Evolutionary conservation across 805 yeast genomes (phyloP).

Genomic region (Monosporozyma unispora): DNA sequence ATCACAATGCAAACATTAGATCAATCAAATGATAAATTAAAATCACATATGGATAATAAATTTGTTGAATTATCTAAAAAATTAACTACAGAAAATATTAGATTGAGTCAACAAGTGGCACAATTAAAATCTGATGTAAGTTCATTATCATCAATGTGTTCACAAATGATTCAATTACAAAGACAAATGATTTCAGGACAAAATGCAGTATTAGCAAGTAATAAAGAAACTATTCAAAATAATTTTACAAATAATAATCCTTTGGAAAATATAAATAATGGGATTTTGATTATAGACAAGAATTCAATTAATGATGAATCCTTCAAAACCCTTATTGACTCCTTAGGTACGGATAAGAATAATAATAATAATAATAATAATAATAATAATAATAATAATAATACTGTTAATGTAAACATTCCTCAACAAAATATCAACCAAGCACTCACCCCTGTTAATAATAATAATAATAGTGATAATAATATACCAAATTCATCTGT

Average conservation of each 20-base stretch:
- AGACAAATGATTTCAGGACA: constrained; percentile 12
- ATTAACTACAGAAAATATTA: constrained; percentile 25
- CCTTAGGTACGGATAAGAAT: constrained; percentile 14
- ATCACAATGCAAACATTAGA: background rate
- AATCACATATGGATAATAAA: constrained; percentile 1
- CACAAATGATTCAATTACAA: constrained; percentile 23
- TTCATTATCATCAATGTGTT: constrained; percentile 19
- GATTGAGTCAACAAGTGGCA: constrained; percentile 24
- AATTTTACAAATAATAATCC: background rate
- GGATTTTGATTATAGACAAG: constrained; percentile 19
- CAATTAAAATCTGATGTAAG: constrained; percentile 23
- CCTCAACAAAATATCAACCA: background rate
- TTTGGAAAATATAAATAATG: background rate
- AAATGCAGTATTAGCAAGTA: background rate
- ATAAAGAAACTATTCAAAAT: background rate
- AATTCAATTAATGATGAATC: constrained; percentile 17
- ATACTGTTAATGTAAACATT: background rate
- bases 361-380: too few species aligned
- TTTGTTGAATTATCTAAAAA: constrained; percentile 20
- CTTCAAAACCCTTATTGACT: constrained; percentile 13
- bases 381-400: too few species aligned
- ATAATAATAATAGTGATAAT: background rate
- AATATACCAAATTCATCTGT: background rate
- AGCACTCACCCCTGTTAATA: background rate
- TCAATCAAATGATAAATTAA: background rate